phyloP scores from a whole-genome alignment of 1,284 basidiomycete species.

The Vanrija sp. region DNA sequence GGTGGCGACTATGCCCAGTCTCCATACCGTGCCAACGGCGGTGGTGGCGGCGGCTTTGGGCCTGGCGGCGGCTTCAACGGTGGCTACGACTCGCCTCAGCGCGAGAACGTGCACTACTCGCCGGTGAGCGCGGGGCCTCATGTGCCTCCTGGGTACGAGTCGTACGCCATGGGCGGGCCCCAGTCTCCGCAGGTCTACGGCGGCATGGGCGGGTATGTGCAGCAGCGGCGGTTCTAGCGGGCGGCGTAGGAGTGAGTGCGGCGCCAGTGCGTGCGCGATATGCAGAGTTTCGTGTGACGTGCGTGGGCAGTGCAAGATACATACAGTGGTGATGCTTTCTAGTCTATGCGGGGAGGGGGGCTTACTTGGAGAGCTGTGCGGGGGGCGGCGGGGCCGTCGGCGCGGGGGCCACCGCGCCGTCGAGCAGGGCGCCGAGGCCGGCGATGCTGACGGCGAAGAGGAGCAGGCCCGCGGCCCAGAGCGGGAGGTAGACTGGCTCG shows the following conservation, averaged over 20 bases:
- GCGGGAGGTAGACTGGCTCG: conserved; percentile 61
- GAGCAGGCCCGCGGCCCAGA: conserved; percentile 74
- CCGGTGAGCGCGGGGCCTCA: background rate
- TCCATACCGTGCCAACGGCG: background rate
- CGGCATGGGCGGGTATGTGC: conserved; percentile 4
- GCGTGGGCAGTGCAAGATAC: background rate
- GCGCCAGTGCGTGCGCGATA: background rate
- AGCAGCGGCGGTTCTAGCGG: conserved; percentile 3
- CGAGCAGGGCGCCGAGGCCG: conserved; percentile 65
- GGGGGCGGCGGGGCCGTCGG: no score
- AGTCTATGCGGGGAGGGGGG: no score
- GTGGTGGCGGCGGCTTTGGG: background rate
- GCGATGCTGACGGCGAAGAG: conserved; percentile 72
- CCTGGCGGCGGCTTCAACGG: background rate
- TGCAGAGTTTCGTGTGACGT: background rate
- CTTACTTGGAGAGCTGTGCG: no score
- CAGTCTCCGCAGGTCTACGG: conserved; percentile 6
- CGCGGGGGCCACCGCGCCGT: conserved; percentile 2
- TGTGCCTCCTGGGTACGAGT: conserved; percentile 3
- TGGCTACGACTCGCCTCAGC: background rate
- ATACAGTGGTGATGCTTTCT: no score
- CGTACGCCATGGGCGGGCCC: background rate
- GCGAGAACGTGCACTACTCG: background rate
- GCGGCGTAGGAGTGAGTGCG: background rate
- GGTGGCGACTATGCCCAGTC: background rate